These are phyloP conservation scores for Allantophomopsis lycopodina DNA, from an alignment of 2,329 filamentous ascomycete genomes.

Conservation along the genomic window DNA sequence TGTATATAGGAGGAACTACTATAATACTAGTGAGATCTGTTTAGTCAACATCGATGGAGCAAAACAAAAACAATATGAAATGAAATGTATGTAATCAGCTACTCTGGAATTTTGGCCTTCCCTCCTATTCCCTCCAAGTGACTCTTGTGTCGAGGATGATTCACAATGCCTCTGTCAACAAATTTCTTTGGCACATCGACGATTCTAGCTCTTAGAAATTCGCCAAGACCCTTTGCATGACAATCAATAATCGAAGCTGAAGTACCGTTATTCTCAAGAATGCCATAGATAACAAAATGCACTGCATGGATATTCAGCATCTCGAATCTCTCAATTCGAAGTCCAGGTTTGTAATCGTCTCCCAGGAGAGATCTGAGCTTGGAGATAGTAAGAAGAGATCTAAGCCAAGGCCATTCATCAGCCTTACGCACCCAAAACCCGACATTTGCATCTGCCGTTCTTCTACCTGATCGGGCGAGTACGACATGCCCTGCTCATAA, in stretches of 20 bases:
- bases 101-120: too few relatives aligned
- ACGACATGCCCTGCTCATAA: constrained; percentile 8
- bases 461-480: constrained; percentile 21
- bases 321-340: constrained; percentile 22
- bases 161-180: background rate
- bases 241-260: constrained; percentile 3
- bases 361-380: constrained; percentile 5
- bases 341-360: constrained; percentile 4
- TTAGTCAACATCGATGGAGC: too few relatives aligned
- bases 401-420: constrained; percentile 8
- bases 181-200: constrained; percentile 8
- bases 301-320: constrained; percentile 23
- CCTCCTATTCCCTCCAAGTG: too few relatives aligned
- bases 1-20: too few relatives aligned
- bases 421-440: constrained; percentile 16
- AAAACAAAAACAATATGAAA: too few relatives aligned
- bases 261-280: background rate
- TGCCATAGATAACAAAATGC: constrained; percentile 15
- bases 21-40: too few relatives aligned
- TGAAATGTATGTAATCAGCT: too few relatives aligned
- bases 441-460: constrained; percentile 20
- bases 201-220: constrained; percentile 6
- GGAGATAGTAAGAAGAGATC: constrained; percentile 4
- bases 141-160: too few relatives aligned
- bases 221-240: constrained; percentile 8